A percentile compares a stretch with the other conserved stretches of the same genome.
These are phyloP conservation scores for Gymnopilus dilepis DNA, from an alignment of 768 basidiomycete species.

Conservation along the genomic window DNA sequence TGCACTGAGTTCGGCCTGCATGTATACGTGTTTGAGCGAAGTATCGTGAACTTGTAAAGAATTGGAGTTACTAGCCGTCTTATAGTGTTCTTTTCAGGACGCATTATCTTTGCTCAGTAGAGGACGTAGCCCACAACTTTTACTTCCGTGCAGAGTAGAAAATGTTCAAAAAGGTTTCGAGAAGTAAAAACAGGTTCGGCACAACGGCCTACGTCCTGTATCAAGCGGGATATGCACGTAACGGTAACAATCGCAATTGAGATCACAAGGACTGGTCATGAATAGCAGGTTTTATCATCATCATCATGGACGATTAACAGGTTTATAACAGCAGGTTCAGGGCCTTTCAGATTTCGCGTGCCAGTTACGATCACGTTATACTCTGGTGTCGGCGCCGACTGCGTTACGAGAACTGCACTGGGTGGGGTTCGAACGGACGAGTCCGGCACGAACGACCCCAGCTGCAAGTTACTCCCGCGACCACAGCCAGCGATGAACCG, in stretches of 20 bases:
- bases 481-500: neutral
- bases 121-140: too few species aligned
- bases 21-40: too few species aligned
- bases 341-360: neutral
- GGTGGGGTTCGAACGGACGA: neutral
- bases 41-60: too few species aligned
- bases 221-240: neutral
- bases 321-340: too few species aligned
- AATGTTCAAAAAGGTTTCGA: too few species aligned
- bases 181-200: conserved; percentile 1
- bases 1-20: too few species aligned
- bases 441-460: neutral
- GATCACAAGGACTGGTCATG: neutral
- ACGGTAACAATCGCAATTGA: neutral
- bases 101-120: too few species aligned
- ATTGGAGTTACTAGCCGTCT: too few species aligned
- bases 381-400: neutral
- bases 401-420: neutral
- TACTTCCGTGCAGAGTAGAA: too few species aligned
- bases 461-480: neutral
- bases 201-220: neutral
- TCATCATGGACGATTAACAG: too few species aligned
- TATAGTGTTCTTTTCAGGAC: too few species aligned
- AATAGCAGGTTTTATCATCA: too few species aligned
- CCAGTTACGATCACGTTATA: conserved; percentile 5